phyloP scores from a whole-genome alignment of 2,329 filamentous ascomycete species.

The Aspergillus novofumigatus region DNA sequence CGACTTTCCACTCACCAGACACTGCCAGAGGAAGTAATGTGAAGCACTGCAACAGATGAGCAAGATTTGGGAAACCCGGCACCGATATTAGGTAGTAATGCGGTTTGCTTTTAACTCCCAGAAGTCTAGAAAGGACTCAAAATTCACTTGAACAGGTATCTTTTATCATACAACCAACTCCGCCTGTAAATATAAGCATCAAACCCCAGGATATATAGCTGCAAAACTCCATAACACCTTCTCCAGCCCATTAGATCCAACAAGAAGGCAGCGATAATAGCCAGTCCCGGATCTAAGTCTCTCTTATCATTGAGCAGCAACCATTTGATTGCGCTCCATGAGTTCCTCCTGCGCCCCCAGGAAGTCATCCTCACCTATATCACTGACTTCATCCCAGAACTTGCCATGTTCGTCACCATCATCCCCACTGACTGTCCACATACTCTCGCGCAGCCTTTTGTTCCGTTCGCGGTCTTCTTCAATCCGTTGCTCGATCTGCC shows the following conservation, averaged over 20 bases:
- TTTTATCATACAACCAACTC: background rate
- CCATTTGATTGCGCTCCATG: constrained; percentile 49
- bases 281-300: background rate
- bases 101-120: background rate
- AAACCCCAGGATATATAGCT: background rate
- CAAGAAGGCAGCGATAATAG: background rate
- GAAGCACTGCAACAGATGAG: background rate
- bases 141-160: background rate
- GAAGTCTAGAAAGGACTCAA: background rate
- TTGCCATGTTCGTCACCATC: constrained; percentile 69
- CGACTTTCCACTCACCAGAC: background rate
- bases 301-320: constrained; percentile 18
- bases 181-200: background rate
- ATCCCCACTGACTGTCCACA: constrained; percentile 77
- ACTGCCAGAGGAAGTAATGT: background rate
- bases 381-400: constrained; percentile 83
- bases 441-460: constrained; percentile 84
- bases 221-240: background rate
- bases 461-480: constrained; percentile 95
- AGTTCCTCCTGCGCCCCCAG: constrained; percentile 71
- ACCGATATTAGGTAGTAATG: background rate
- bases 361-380: constrained; percentile 82
- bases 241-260: background rate
- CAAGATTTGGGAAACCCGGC: background rate
- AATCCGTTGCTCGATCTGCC: constrained; percentile 90